Conservation (phyloP, 2,329 filamentous ascomycete species). For the Drechmeria coniospora region DNA sequence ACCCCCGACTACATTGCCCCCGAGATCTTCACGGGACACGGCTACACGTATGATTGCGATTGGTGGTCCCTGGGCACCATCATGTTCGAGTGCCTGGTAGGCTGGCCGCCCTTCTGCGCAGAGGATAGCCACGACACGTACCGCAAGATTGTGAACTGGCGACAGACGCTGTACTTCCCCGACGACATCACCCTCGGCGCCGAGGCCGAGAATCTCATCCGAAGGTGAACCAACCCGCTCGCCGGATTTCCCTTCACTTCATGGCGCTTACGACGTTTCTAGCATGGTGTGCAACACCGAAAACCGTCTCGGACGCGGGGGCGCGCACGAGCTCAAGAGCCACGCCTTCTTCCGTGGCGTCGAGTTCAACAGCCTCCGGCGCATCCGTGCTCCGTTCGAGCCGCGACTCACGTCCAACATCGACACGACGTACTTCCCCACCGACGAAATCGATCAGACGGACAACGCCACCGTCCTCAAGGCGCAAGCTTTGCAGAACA, state of each 20-base stretch:
- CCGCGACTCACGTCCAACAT: constrained; percentile 84
- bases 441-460: constrained; percentile 94
- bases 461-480: constrained; percentile 80
- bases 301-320: constrained; percentile 74
- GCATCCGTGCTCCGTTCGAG: constrained; percentile 91
- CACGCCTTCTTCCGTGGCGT: constrained; percentile 96
- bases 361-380: constrained; percentile 81
- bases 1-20: constrained; percentile 98
- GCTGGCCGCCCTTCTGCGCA: constrained; percentile 97
- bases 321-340: constrained; percentile 80
- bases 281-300: constrained; percentile 91
- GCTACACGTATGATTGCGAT: constrained; percentile 93
- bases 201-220: constrained; percentile 83
- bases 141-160: constrained; percentile 98
- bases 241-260: background rate
- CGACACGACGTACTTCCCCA: constrained; percentile 97
- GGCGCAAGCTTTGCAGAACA: constrained; percentile 61
- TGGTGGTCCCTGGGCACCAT: constrained; percentile 99
- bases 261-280: constrained; percentile 1
- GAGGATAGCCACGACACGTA: constrained; percentile 97
- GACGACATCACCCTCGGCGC: constrained; percentile 80
- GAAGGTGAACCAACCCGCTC: constrained; percentile 49
- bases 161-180: constrained; percentile 87
- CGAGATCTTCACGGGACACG: constrained; percentile 92
- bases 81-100: constrained; percentile 98